phyloP scores from a whole-genome alignment of 2,329 filamentous ascomycete species.

The Hymenoscyphus albidus region DNA sequence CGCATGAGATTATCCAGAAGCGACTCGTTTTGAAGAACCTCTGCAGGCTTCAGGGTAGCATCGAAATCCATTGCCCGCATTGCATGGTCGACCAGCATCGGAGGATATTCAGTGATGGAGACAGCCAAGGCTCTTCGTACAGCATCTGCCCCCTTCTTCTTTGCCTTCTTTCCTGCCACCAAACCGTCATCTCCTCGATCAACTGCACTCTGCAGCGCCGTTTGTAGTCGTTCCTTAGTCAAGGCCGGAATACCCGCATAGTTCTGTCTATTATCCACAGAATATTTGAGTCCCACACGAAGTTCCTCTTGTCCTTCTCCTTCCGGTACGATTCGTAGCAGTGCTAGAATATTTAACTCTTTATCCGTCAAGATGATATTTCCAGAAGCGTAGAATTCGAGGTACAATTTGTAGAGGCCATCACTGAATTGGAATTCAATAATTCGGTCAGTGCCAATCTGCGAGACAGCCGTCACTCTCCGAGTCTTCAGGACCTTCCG shows the following conservation, averaged over 20 bases:
- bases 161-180: conserved; percentile 60
- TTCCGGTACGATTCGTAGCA: conserved; percentile 76
- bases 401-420: conserved; percentile 78
- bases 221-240: conserved; percentile 67
- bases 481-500: conserved; percentile 87
- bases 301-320: conserved; percentile 82
- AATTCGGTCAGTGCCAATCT: conserved; percentile 90
- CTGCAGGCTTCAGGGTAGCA: conserved; percentile 59
- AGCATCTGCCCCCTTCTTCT: conserved; percentile 69
- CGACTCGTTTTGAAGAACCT: conserved; percentile 63
- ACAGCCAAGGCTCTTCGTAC: conserved; percentile 76
- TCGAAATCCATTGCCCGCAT: conserved; percentile 70
- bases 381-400: conserved; percentile 95
- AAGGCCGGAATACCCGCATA: conserved; percentile 70
- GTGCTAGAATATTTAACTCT: conserved; percentile 74
- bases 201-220: conserved; percentile 64
- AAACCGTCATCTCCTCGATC: conserved; percentile 52
- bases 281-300: conserved; percentile 72
- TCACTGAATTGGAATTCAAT: conserved; percentile 92
- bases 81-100: conserved; percentile 81
- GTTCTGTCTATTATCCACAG: conserved; percentile 78
- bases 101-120: conserved; percentile 84
- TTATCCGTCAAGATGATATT: conserved; percentile 91
- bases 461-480: conserved; percentile 72
- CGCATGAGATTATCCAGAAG: conserved; percentile 63